Percentiles rank a stretch among this genome's conserved stretches.
Conservation (phyloP, 305 asterid species). For the Solanum hybrid region DNA sequence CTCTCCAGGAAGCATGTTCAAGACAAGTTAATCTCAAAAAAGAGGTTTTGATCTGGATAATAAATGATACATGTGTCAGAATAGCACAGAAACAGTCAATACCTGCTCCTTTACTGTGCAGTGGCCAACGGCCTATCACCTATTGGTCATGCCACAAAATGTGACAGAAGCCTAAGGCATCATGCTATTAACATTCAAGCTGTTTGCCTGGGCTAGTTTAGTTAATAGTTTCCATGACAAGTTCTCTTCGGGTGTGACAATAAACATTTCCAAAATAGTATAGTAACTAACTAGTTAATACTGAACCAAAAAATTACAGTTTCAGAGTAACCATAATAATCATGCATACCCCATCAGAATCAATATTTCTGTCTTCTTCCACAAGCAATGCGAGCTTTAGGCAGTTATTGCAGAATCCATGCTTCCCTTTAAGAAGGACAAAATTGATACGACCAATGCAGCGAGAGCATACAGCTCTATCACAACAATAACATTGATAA, state of each 20-base stretch:
- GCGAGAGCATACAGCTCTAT: conserved; percentile 42
- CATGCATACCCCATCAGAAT: conserved; percentile 79
- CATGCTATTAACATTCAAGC: background rate
- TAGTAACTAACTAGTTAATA: background rate
- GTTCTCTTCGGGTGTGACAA: background rate
- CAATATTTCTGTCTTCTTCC: conserved; percentile 41
- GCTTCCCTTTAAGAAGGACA: conserved; percentile 36
- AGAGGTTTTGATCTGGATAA: background rate
- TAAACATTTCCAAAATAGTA: background rate
- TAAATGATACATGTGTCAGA: background rate
- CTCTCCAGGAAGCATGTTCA: background rate
- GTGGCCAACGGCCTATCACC: background rate
- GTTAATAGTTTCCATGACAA: background rate
- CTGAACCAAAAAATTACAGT: background rate
- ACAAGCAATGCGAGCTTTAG: conserved; percentile 57
- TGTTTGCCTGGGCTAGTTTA: conserved; percentile 1
- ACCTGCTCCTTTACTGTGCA: background rate
- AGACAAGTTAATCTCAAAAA: background rate
- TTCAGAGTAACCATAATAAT: conserved; percentile 1
- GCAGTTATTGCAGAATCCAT: conserved; percentile 69
- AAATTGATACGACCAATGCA: conserved; percentile 35
- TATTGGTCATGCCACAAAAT: background rate
- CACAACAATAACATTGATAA: conserved; percentile 64
- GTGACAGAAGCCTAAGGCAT: background rate
- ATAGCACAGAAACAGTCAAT: background rate